These are phyloP conservation scores for Hymenoscyphus repandus DNA, from an alignment of 2,329 filamentous ascomycete species.

Conservation along the genomic window DNA sequence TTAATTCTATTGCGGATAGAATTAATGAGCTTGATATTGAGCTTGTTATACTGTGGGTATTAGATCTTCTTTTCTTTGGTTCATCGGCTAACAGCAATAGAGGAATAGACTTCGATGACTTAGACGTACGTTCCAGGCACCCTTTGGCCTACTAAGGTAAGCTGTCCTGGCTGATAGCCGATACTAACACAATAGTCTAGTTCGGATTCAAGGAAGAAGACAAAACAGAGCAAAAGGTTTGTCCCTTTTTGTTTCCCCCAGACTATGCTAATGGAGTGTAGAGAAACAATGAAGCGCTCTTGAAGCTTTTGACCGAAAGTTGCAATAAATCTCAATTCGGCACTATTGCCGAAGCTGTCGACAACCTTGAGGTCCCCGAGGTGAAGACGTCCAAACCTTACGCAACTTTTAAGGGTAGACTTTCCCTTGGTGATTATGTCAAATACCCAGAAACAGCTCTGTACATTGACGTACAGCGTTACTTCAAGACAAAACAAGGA, in stretches of 20 bases:
- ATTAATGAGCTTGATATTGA: conserved; percentile 74
- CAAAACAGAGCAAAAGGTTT: conserved; percentile 66
- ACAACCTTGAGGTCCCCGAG: conserved; percentile 70
- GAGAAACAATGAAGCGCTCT: conserved; percentile 65
- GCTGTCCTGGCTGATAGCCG: too few species aligned
- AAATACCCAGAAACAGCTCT: conserved; percentile 65
- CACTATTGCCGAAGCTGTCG: conserved; percentile 81
- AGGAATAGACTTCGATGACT: conserved; percentile 92
- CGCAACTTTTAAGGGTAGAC: conserved; percentile 70
- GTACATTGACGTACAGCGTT: conserved; percentile 82
- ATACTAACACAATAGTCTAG: too few species aligned
- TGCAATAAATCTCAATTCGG: conserved; percentile 68
- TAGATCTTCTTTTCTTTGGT: too few species aligned
- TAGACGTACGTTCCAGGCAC: too few species aligned
- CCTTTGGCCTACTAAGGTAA: too few species aligned
- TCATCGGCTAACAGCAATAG: too few species aligned
- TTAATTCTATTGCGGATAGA: conserved; percentile 60
- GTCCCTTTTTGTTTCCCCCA: not conserved
- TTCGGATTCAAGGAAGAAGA: conserved; percentile 90
- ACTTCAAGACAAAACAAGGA: conserved; percentile 78
- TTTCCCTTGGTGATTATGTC: conserved; percentile 75
- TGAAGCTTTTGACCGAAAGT: conserved; percentile 60
- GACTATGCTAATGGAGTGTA: conserved; percentile 31
- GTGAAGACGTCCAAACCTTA: conserved; percentile 72
- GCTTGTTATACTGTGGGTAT: conserved; percentile 72